A percentile compares a stretch with the other conserved stretches of the same genome.
Evolutionary conservation across 2,329 filamentous ascomycete species (phyloP).

Genomic region (Cladosporium colombiae): DNA sequence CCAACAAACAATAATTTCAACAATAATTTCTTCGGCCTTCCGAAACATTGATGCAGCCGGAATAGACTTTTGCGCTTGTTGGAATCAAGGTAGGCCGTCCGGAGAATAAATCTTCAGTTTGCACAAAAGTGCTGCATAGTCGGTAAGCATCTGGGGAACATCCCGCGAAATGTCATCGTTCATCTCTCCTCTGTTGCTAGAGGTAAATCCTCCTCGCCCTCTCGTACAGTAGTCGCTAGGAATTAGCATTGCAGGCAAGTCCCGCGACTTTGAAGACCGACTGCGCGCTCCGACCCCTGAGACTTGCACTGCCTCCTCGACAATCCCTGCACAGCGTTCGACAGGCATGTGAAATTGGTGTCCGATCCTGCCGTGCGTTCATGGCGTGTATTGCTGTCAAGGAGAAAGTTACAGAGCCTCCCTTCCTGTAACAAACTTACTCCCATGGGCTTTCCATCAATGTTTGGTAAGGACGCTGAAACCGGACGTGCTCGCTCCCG

Average conservation of each 20-base stretch:
- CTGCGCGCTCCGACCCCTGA: not conserved
- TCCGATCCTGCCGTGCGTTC: not conserved
- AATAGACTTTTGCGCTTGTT: not conserved
- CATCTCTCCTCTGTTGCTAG: not conserved
- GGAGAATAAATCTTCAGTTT: not conserved
- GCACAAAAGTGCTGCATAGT: not conserved
- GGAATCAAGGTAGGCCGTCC: not conserved
- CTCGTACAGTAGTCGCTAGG: not conserved
- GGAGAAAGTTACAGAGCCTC: not conserved
- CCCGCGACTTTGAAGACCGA: not conserved
- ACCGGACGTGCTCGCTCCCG: not conserved
- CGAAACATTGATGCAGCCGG: not conserved
- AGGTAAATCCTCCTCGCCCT: not conserved
- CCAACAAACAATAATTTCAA: not conserved
- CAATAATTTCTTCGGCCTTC: not conserved
- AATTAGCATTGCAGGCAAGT: not conserved
- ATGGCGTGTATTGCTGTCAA: not conserved
- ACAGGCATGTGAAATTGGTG: slow-evolving; percentile 2
- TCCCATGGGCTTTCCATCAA: not conserved
- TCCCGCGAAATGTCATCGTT: not conserved
- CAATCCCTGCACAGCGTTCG: slow-evolving; percentile 3
- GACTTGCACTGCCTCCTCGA: slow-evolving; percentile 3
- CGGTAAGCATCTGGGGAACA: not conserved
- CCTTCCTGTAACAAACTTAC: not conserved
- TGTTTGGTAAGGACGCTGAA: not conserved